Conservation (phyloP, 495 filamentous ascomycete genomes). For the Corynascus novoguineensis region DNA sequence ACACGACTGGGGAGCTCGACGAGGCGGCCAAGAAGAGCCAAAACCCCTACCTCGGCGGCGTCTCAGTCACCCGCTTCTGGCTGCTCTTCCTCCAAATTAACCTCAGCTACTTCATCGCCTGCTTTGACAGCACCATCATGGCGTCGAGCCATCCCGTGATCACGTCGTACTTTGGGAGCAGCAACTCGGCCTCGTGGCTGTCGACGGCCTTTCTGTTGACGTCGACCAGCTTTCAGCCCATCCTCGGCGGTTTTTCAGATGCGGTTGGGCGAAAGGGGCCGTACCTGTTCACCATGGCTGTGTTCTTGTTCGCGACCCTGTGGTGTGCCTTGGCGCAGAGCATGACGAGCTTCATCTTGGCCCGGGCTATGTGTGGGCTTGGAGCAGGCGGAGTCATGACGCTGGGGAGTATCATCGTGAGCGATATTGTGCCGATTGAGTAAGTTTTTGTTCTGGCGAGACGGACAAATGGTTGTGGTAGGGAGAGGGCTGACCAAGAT, state of each 20-base stretch:
- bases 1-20: background rate
- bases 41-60: constrained; percentile 32
- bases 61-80: constrained; percentile 34
- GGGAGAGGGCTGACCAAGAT: background rate
- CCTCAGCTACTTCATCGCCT: constrained; percentile 37
- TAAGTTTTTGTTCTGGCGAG: constrained; percentile 30
- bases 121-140: constrained; percentile 76
- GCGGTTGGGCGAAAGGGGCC: constrained; percentile 64
- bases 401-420: constrained; percentile 66
- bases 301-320: constrained; percentile 61
- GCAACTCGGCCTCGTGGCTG: constrained; percentile 74
- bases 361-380: constrained; percentile 66
- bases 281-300: constrained; percentile 56
- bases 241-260: constrained; percentile 68
- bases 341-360: constrained; percentile 67
- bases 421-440: constrained; percentile 71
- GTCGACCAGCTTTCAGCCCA: constrained; percentile 65
- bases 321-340: constrained; percentile 70
- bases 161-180: constrained; percentile 69
- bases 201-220: constrained; percentile 76
- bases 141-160: constrained; percentile 77
- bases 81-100: constrained; percentile 37
- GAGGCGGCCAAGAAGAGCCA: background rate
- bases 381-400: constrained; percentile 70
- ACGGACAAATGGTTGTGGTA: background rate